Evolutionary conservation across 225 moss, liverwort and hornwort species (phyloP).

Genomic region (Neckera pumila): DNA sequence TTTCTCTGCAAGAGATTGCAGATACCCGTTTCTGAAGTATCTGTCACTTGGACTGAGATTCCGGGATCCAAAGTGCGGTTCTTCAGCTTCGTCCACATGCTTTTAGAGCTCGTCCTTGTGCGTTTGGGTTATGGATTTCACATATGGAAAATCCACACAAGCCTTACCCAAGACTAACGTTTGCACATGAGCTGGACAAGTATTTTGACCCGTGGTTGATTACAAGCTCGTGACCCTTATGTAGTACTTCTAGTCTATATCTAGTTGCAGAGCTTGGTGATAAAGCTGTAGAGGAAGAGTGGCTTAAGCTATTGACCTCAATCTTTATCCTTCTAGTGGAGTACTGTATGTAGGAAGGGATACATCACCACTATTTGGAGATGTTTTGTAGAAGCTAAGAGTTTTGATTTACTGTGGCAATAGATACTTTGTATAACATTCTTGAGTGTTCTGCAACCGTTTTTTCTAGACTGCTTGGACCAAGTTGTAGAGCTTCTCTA

Average conservation of each 20-base stretch:
- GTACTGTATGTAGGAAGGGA: not conserved
- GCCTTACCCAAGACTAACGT: conserved; percentile 8
- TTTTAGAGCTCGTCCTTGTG: conserved; percentile 86
- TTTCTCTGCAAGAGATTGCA: conserved; percentile 73
- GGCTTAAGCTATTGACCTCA: not conserved
- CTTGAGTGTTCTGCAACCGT: not conserved
- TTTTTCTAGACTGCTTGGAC: not conserved
- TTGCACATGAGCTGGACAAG: not conserved
- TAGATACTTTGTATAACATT: not conserved
- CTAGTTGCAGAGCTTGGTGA: not conserved
- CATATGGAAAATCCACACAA: conserved; percentile 83
- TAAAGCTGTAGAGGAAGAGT: not conserved
- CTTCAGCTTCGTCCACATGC: conserved; percentile 84
- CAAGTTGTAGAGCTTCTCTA: not conserved
- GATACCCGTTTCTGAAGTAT: conserved; percentile 74
- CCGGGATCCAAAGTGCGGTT: conserved; percentile 89
- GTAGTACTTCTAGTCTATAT: not conserved
- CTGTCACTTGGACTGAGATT: conserved; percentile 92
- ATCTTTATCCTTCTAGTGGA: not conserved
- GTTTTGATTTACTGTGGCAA: not conserved
- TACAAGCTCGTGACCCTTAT: not conserved
- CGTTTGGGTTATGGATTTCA: conserved; percentile 85
- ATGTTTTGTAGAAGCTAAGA: not conserved
- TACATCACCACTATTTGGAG: not conserved
- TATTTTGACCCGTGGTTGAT: not conserved